Percentiles rank a stretch among this genome's conserved stretches.
phyloP scores from a whole-genome alignment of 2,329 filamentous ascomycete species.

The Penicillium sp. region DNA sequence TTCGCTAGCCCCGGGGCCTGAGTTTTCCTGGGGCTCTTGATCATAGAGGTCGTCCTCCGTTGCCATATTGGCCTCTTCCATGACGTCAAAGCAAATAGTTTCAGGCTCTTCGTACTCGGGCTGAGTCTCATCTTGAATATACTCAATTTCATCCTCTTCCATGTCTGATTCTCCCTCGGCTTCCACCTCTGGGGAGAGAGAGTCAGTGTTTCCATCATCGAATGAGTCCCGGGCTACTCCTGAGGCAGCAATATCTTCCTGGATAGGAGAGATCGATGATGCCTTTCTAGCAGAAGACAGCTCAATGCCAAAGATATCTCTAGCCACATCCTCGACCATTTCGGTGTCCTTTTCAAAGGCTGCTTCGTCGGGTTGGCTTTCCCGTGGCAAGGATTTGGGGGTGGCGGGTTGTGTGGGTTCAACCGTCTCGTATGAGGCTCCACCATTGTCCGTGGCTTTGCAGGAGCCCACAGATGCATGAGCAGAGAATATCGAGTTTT shows the following conservation, averaged over 20 bases:
- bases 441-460: background rate
- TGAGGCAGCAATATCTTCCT: background rate
- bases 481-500: constrained; percentile 23
- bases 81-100: constrained; percentile 1
- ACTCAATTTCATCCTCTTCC: constrained; percentile 9
- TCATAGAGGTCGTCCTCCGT: background rate
- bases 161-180: background rate
- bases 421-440: background rate
- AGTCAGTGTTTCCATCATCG: background rate
- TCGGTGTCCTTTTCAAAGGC: constrained; percentile 15
- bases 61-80: constrained; percentile 2
- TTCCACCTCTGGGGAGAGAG: background rate
- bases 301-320: constrained; percentile 22
- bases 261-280: constrained; percentile 5
- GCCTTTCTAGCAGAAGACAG: constrained; percentile 10
- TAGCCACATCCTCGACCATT: constrained; percentile 22
- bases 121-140: background rate
- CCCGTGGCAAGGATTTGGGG: background rate
- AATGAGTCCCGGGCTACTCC: background rate
- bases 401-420: background rate
- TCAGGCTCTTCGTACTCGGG: constrained; percentile 14
- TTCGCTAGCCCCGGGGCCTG: background rate
- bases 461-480: constrained; percentile 12
- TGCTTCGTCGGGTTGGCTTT: constrained; percentile 1
- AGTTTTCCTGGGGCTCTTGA: background rate